Evolutionary conservation across 495 filamentous ascomycete genomes (phyloP).

Genomic region (Staphylotrichum longicolle): DNA sequence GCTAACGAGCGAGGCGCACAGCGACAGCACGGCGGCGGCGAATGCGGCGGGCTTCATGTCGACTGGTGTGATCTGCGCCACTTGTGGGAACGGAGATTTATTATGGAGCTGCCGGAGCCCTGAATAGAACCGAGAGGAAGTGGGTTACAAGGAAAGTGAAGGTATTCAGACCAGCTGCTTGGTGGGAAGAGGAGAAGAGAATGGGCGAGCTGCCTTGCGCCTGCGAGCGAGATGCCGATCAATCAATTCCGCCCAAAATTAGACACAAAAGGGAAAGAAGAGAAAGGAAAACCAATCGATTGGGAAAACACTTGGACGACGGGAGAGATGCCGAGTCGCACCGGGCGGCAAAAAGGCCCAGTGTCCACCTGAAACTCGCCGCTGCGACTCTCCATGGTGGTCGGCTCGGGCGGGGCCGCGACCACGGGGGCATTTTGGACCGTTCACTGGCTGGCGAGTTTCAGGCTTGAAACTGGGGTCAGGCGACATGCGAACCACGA

Average conservation of each 20-base stretch:
- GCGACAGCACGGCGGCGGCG: constrained; percentile 34
- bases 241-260: background rate
- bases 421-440: background rate
- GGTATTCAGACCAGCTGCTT: constrained; percentile 29
- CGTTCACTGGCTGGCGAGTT: background rate
- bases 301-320: background rate
- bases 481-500: too few relatives aligned
- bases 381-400: constrained; percentile 4
- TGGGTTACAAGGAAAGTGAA: background rate
- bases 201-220: background rate
- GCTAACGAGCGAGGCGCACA: constrained; percentile 45
- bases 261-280: constrained; percentile 1
- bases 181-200: background rate
- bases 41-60: constrained; percentile 43
- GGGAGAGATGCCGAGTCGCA: constrained; percentile 3
- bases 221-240: background rate
- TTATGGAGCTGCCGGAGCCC: background rate
- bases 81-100: too few relatives aligned
- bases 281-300: constrained; percentile 5
- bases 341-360: constrained; percentile 4
- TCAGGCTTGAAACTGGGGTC: constrained; percentile 12
- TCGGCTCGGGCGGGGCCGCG: constrained; percentile 1
- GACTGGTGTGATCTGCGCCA: background rate
- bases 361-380: constrained; percentile 14
- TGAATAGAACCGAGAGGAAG: background rate